Evolutionary conservation across 192 early-diverging fungal species (phyloP), one percentile per base, ranked within the genome.

Genomic region (Haplosporangium gracile): DNA sequence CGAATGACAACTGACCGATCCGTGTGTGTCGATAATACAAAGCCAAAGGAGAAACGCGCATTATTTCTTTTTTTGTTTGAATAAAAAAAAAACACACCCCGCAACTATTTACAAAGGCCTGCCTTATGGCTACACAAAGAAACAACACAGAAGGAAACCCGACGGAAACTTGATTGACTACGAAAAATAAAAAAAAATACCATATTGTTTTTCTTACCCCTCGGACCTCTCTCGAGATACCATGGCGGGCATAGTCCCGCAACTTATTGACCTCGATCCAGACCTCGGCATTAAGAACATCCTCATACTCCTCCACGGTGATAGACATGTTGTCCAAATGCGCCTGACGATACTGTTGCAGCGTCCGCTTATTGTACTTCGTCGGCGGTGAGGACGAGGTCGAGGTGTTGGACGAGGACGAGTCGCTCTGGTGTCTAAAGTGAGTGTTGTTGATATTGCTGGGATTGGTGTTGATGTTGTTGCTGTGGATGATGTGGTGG

Each of bases 191-290:
- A 36, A 70, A 70, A 22, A 70, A 60, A 42, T 20, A 53, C 20
- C 49, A 51, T 51, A 51, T 4, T 18, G 49, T 5, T 51, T 20
- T 51, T 51, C 87, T 87, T 90, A 90, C 89, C 74, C 93, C 93
- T 83, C 95, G 91, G 71, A 97, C 91, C 82, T 96, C 93, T 71
- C 92, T 90, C 26, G 97, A 96, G 86, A 97, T 91, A 36, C 97
- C 97, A 88, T 96, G 94, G 55, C 94, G 90, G 5, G 95, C 93
- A 70, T 91, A 91, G 77, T 93, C 90, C 70, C 95, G 88, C 70
- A 98, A 90, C 88, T 92, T 92, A 78, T 96, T 95, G 55, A 97
- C 88, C 74, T 97, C 96, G 78, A 98, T 91, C 87, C 94, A 92
- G 22, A 95, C 94, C 82, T 97, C 96, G 15, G 96, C 92, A 79